Percentiles rank a stretch among this genome's conserved stretches.
Conservation (phyloP, 768 basidiomycete genomes). For the Rhizopogon vinicolor region DNA sequence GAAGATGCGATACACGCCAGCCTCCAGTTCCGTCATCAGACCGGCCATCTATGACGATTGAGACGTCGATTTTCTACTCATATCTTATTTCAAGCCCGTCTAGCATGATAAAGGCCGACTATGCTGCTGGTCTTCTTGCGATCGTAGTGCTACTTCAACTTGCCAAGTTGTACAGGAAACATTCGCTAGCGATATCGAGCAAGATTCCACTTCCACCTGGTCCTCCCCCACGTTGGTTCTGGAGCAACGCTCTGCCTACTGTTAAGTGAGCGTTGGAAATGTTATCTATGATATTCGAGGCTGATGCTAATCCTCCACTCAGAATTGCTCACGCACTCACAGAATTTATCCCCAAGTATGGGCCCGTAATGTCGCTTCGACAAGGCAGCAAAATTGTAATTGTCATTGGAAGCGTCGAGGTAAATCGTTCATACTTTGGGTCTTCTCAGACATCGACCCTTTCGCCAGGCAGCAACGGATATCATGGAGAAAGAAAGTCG, state of each 20-base stretch:
- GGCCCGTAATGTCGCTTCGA: conserved; percentile 28
- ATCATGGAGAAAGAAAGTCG: conserved; percentile 54
- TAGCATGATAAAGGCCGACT: background rate
- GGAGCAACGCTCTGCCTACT: conserved; percentile 2
- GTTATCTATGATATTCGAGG: too few species aligned
- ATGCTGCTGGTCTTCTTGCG: conserved; percentile 3
- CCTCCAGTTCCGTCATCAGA: too few species aligned
- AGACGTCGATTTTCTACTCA: background rate
- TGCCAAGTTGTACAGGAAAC: conserved; percentile 2
- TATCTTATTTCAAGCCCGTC: background rate
- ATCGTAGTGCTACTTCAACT: background rate
- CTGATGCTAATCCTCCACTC: background rate
- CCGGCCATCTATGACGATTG: too few species aligned
- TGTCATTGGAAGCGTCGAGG: conserved; percentile 16
- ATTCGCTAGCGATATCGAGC: background rate
- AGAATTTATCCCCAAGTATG: conserved; percentile 51
- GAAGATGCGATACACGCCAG: too few species aligned
- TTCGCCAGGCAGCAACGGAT: conserved; percentile 50
- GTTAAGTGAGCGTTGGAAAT: background rate
- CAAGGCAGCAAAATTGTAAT: conserved; percentile 30
- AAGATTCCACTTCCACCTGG: conserved; percentile 4
- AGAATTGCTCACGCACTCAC: conserved; percentile 29
- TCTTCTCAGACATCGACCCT: conserved; percentile 24
- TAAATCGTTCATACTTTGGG: conserved; percentile 24
- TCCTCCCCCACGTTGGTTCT: conserved; percentile 7